Base-by-base conservation (phyloP, 2,329 filamentous ascomycete genomes). In the Aspergillus hortae region DNA sequence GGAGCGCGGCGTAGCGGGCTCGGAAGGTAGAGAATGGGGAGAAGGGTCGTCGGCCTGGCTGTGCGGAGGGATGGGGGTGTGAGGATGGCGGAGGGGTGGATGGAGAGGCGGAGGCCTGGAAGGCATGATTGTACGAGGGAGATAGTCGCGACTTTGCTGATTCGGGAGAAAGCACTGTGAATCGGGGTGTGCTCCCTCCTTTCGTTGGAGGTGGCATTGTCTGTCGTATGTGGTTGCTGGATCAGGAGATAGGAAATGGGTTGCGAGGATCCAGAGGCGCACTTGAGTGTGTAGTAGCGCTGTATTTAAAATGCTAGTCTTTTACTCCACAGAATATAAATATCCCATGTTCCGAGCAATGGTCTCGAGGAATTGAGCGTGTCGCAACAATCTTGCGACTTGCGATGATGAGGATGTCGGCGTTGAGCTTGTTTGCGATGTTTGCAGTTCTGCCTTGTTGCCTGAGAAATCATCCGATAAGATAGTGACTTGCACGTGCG, bases 1-100 rank as follows among this genome's bases (percentile, higher is more conserved):
- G 68, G 51, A 69, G 60, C 23, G 60, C 23, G 23, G 64, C 53
- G 53, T 62, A 67, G 58, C 63, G 59, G 30, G 56, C 51, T 53
- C 64, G 62, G 46, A 72, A 51, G 56, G 49, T 53, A 25, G 61
- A 57, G 53, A 65, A 56, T 55, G 67, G 47, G 21, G 55, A 52
- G 30, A 61, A 51, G 51, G 44, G 49, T 40, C 32, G 53, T 23
- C 56, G 56, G 27, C 56, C 46, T 9, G 44, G 44, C 23, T 40
- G 47, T 30, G 45, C 6, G 5, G 44, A 46, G 46, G 35, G 4
- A 17, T 21, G 7, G 32, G 55, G 4, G 50, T 53, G 47, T 23
- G 46, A 30, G 27, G 47, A 7, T 4, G 47, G 17, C 15, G 27
- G 19, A 19, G 41, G n/a, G 21, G 25, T 21, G 6, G 40, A 19